phyloP scores from a whole-genome alignment of 345 rosid genomes.

The Salix arbutifolia region DNA sequence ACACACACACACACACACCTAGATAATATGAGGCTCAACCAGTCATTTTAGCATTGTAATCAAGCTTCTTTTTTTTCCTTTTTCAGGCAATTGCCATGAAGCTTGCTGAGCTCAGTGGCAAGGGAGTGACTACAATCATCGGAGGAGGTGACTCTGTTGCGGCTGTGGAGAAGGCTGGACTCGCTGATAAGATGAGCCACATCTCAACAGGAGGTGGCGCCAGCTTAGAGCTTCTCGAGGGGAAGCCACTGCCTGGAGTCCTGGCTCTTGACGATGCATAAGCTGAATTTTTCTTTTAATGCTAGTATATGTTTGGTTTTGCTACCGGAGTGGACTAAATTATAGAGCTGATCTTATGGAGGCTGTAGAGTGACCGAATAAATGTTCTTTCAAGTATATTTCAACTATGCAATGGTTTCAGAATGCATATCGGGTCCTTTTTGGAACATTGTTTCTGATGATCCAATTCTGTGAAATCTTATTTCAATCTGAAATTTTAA shows the following conservation, averaged over 20 bases:
- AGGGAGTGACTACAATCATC: conserved; percentile 89
- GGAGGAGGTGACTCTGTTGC: conserved; percentile 99
- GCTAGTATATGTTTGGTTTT: conserved; percentile 30
- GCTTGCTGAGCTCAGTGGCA: conserved; percentile 75
- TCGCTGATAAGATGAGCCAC: conserved; percentile 94
- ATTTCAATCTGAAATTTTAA: neutral
- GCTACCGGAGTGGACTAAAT: conserved; percentile 19
- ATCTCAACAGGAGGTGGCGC: conserved; percentile 98
- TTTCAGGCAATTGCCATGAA: conserved; percentile 76
- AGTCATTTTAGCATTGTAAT: neutral
- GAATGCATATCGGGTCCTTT: neutral
- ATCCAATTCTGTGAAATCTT: neutral
- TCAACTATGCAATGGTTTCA: neutral
- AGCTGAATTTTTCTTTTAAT: conserved; percentile 13
- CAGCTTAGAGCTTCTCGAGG: conserved; percentile 94
- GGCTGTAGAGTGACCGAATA: conserved; percentile 19
- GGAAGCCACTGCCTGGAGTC: conserved; percentile 83
- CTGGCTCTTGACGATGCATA: conserved; percentile 83
- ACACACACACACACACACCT: too few relatives aligned
- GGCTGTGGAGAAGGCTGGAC: conserved; percentile 90
- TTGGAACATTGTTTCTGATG: neutral
- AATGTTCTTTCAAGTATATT: neutral
- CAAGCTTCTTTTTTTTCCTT: neutral
- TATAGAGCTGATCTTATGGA: neutral
- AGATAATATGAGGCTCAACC: neutral